Evolutionary conservation across 768 basidiomycete species (phyloP), one percentile per base, ranked within the genome.

Genomic region (Panaeolus cyanescens): DNA sequence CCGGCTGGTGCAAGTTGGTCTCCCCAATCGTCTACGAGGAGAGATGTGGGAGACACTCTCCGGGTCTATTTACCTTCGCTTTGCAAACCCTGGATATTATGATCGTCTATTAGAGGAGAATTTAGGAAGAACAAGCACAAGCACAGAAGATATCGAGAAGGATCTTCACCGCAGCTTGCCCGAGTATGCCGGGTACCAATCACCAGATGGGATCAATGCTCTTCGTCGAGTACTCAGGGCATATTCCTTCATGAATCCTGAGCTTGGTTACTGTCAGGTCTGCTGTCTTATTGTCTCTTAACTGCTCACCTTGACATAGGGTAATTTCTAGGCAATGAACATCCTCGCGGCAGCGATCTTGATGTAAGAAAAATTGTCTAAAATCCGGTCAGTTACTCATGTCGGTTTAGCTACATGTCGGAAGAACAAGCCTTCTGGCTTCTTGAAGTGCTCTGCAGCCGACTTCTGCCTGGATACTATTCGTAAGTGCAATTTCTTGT

Each of bases 341-440:
- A 96, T 99, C 54, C 84, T 99, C 40, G 92, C 92, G 0, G 96
- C 96, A 28, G 95, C 94, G n/a, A 90, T 96, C 68, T 80, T 96
- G 56, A 95, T 96, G 93, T 94, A 68, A 64, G 85, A 72, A 20
- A 0, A 12, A 20, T 50, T 22, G 15, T 56, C 7, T 50, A 45
- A 8, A 32, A 59, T 36, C 25, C 39, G 55, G 30, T 37, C 54
- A 73, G 40, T 69, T 56, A 12, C 5, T 17, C 2, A 42, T 37
- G 34, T 22, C 20, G 25, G 30, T 19, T 9, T 66, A 99, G 96
- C 63, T 99, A 98, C 73, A 95, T 97, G 94, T 96, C 95, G 2
- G 97, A 99, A 75, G 97, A 99, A 67, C 96, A 99, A 73, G 90
- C 96, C 10, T 99, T 99, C 73, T 99, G 96, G 96, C 80, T 98